Conservation (phyloP, 2,329 filamentous ascomycete species). For the Fusarium chaquense region DNA sequence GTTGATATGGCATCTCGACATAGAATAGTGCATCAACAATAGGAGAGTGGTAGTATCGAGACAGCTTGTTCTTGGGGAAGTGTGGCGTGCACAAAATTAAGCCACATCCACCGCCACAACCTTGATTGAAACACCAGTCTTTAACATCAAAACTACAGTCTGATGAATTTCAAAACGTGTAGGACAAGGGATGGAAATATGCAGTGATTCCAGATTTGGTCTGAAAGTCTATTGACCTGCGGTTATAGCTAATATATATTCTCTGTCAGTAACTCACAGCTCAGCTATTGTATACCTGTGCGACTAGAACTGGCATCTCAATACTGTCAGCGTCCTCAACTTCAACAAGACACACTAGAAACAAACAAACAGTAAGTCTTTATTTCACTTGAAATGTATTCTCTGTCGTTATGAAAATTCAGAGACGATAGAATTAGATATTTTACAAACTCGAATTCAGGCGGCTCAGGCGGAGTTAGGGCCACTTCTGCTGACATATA, state of each 20-base stretch:
- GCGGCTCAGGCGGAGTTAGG: constrained; percentile 28
- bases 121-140: not conserved
- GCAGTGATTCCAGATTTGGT: no score
- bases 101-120: not conserved
- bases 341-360: not conserved
- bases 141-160: not conserved
- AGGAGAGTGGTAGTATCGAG: constrained; percentile 7
- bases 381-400: not conserved
- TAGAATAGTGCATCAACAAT: constrained; percentile 1
- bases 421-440: not conserved
- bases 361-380: not conserved
- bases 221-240: not conserved
- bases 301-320: not conserved
- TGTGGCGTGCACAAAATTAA: constrained; percentile 17
- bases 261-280: not conserved
- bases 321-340: not conserved
- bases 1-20: not conserved
- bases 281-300: not conserved
- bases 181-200: not conserved
- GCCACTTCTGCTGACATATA: constrained; percentile 9
- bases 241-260: not conserved
- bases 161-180: not conserved
- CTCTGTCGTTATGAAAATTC: not conserved
- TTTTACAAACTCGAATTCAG: not conserved
- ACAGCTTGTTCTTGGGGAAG: constrained; percentile 12